Evolutionary conservation across 192 early-diverging fungal species (phyloP).

Genomic region (Diversispora eburnea): DNA sequence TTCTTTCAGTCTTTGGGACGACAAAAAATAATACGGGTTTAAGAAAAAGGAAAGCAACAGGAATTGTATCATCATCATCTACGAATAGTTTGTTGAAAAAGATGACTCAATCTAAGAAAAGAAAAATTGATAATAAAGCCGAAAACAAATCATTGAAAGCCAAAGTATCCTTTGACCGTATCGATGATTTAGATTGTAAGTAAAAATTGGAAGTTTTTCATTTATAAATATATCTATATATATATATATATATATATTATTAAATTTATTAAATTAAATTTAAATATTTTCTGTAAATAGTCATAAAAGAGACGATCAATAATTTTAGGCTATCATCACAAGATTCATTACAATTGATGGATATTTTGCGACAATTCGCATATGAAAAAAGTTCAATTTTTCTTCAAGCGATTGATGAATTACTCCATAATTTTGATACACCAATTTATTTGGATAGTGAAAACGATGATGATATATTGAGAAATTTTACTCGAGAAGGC

Average conservation of each 20-base stretch:
- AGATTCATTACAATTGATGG: not conserved
- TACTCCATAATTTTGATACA: not conserved
- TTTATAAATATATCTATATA: no score
- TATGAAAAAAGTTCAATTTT: constrained; percentile 3
- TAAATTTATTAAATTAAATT: not conserved
- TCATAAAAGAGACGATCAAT: constrained; percentile 1
- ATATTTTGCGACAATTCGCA: not conserved
- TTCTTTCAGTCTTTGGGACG: not conserved
- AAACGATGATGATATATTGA: not conserved
- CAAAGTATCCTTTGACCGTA: not conserved
- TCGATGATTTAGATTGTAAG: not conserved
- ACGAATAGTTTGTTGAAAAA: not conserved
- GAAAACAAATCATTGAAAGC: not conserved
- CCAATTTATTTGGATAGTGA: not conserved
- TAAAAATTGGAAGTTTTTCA: not conserved
- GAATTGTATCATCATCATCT: not conserved
- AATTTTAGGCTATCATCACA: not conserved
- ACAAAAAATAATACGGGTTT: not conserved
- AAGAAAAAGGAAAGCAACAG: not conserved
- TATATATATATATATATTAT: no score
- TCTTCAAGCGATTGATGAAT: not conserved
- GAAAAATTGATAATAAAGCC: not conserved
- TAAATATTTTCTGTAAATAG: not conserved
- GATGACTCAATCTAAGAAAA: not conserved
- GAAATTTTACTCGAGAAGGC: not conserved